Evolutionary conservation across 345 rosid genomes (phyloP).

Genomic region (Salix brachista): DNA sequence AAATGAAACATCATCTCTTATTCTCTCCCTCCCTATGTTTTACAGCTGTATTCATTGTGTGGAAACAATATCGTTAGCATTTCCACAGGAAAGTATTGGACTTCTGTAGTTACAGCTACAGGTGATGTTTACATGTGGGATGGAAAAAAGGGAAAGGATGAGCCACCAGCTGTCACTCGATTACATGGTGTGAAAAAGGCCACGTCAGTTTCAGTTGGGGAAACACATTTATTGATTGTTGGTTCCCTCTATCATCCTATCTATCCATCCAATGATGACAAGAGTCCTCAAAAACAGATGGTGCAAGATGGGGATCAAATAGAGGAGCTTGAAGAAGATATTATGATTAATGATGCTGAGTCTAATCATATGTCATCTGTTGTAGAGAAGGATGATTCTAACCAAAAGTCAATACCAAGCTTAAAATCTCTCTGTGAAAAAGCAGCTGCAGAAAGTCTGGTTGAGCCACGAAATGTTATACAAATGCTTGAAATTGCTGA

Average conservation of each 20-base stretch:
- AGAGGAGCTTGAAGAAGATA: constrained; percentile 61
- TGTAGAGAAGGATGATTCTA: constrained; percentile 28
- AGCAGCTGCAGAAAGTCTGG: constrained; percentile 84
- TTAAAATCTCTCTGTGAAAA: constrained; percentile 82
- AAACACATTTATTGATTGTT: constrained; percentile 82
- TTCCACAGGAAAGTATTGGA: constrained; percentile 95
- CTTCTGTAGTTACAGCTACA: constrained; percentile 71
- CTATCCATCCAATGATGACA: constrained; percentile 36
- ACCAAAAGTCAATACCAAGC: constrained; percentile 47
- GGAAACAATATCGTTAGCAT: constrained; percentile 64
- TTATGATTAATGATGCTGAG: constrained; percentile 51
- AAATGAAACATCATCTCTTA: not conserved
- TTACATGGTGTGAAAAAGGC: constrained; percentile 81
- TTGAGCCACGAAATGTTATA: constrained; percentile 83
- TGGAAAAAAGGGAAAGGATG: constrained; percentile 59
- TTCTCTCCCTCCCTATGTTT: constrained; percentile 7
- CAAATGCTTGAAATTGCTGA: constrained; percentile 94
- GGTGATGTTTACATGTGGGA: constrained; percentile 96
- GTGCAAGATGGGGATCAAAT: constrained; percentile 30
- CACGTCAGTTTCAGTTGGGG: constrained; percentile 86
- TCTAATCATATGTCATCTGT: constrained; percentile 26
- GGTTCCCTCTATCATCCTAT: constrained; percentile 81
- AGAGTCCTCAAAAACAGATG: constrained; percentile 31
- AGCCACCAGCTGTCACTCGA: constrained; percentile 59
- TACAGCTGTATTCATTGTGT: constrained; percentile 56